Percentiles rank a stretch among this genome's conserved stretches.
Evolutionary conservation across 306 rosid species (phyloP).

Genomic region (Cucurbita maxima): DNA sequence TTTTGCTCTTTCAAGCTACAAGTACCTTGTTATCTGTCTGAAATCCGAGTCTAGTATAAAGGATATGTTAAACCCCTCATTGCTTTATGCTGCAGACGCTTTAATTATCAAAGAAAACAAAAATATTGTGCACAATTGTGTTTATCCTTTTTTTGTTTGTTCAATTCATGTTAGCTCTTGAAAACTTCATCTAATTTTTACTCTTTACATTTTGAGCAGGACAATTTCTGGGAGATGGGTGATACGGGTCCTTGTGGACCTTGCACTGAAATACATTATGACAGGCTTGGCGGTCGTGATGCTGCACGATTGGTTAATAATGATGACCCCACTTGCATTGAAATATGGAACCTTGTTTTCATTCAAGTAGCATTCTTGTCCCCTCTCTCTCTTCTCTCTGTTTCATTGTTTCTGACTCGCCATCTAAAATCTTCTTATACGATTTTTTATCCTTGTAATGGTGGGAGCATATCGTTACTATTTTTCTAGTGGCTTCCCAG

Average conservation of each 20-base stretch:
- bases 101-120: background rate
- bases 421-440: background rate
- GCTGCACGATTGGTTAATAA: slow-evolving; percentile 83
- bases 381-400: background rate
- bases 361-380: slow-evolving; percentile 53
- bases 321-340: slow-evolving; percentile 91
- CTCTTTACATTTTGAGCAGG: slow-evolving; percentile 31
- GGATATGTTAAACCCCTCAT: background rate
- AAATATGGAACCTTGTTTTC: slow-evolving; percentile 96
- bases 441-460: background rate
- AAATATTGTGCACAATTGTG: background rate
- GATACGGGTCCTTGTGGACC: slow-evolving; percentile 99
- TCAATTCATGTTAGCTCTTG: background rate
- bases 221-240: slow-evolving; percentile 99
- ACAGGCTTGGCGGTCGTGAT: slow-evolving; percentile 86
- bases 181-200: slow-evolving; percentile 5
- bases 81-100: background rate
- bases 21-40: background rate
- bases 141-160: background rate
- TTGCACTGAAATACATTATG: slow-evolving; percentile 93
- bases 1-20: background rate
- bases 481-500: background rate
- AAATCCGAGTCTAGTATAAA: background rate
- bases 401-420: background rate
- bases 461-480: background rate